Evolutionary conservation across 2,329 filamentous ascomycete genomes (phyloP).

Genomic region (Ophiostoma tasmaniense): DNA sequence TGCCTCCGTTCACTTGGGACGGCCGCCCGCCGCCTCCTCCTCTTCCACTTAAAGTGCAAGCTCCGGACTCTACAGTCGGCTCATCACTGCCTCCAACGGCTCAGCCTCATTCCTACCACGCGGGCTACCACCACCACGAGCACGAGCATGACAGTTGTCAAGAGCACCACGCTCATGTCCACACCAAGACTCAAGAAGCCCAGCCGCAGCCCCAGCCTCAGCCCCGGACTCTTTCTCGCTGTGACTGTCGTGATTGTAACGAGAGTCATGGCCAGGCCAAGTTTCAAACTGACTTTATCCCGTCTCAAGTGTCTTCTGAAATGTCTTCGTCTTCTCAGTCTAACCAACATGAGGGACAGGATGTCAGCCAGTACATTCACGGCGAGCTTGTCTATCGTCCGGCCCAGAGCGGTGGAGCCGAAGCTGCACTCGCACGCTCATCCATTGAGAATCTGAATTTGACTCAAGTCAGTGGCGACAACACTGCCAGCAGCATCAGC

Average conservation of each 20-base stretch:
- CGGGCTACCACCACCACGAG: background rate
- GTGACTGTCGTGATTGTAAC: background rate
- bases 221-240: background rate
- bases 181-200: background rate
- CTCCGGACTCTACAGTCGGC: background rate
- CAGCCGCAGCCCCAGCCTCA: background rate
- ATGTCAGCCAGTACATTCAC: background rate
- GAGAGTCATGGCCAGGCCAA: background rate
- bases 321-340: background rate
- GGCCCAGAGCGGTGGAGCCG: background rate
- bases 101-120: background rate
- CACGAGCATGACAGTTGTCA: background rate
- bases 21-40: background rate
- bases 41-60: background rate
- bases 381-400: constrained; percentile 5
- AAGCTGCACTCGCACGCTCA: background rate
- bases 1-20: constrained; percentile 9
- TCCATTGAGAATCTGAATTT: background rate
- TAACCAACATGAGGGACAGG: background rate
- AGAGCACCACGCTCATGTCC: background rate
- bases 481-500: too few species aligned
- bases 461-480: background rate
- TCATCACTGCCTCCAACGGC: background rate
- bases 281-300: background rate
- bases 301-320: background rate